phyloP scores from a whole-genome alignment of 441 rosid genomes.

The Erodium moschatum region DNA sequence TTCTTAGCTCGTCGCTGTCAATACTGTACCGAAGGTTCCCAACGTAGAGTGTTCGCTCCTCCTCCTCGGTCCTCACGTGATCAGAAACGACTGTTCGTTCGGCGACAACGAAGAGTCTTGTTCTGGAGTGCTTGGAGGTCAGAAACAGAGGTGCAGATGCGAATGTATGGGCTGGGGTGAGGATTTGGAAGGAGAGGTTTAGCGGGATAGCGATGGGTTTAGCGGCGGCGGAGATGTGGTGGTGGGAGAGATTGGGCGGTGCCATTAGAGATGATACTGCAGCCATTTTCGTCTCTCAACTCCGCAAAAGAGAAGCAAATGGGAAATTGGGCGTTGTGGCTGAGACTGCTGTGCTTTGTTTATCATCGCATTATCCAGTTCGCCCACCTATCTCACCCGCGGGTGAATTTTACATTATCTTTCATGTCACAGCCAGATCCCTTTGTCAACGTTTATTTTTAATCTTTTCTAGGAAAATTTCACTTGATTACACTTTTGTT shows the following conservation, averaged over 20 bases:
- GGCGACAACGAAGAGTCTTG: slow-evolving; percentile 40
- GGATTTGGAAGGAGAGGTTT: slow-evolving; percentile 9
- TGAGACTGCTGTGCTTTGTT: not conserved
- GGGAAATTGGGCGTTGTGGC: not conserved
- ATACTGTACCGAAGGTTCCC: slow-evolving; percentile 79
- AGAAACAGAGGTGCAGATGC: slow-evolving; percentile 11
- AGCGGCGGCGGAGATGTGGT: not conserved
- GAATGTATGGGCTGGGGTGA: not conserved
- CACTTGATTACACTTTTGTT: no score
- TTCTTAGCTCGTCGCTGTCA: slow-evolving; percentile 46
- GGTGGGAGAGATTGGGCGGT: slow-evolving; percentile 12
- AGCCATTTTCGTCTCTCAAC: slow-evolving; percentile 14
- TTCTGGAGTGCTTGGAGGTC: slow-evolving; percentile 9
- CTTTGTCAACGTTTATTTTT: no score
- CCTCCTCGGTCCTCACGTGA: slow-evolving; percentile 20
- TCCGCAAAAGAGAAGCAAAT: not conserved
- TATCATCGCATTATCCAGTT: slow-evolving; percentile 16
- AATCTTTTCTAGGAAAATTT: no score
- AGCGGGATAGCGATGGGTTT: slow-evolving; percentile 14
- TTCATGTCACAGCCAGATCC: not conserved
- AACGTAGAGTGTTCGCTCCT: slow-evolving; percentile 55
- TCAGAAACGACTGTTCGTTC: slow-evolving; percentile 29
- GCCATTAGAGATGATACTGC: slow-evolving; percentile 19
- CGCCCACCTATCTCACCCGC: not conserved
- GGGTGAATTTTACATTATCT: not conserved